phyloP scores from a whole-genome alignment of 163 green algal species.

The Dunaliella salina region DNA sequence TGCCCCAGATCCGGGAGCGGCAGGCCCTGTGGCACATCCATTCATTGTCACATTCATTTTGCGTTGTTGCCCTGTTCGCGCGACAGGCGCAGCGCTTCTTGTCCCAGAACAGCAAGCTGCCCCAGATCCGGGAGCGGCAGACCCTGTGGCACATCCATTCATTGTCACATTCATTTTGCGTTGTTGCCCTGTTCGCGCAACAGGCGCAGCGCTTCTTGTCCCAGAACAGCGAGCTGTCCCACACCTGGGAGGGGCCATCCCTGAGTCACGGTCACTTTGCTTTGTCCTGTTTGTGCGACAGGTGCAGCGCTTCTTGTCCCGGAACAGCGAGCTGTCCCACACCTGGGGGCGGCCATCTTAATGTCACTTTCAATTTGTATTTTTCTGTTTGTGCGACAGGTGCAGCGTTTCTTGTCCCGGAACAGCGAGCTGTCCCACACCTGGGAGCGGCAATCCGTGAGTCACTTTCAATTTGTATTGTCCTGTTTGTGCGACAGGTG shows the following conservation, averaged over 20 bases:
- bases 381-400: background rate
- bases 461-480: constrained; percentile 4
- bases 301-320: background rate
- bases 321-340: background rate
- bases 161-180: background rate
- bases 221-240: constrained; percentile 20
- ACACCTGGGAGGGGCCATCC: background rate
- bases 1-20: too few relatives aligned
- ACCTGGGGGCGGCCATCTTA: background rate
- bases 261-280: background rate
- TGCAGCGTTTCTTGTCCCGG: constrained; percentile 26
- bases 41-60: background rate
- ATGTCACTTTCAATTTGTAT: background rate
- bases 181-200: background rate
- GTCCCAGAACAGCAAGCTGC: background rate
- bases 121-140: background rate
- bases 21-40: background rate
- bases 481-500: constrained; percentile 1
- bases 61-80: background rate
- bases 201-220: constrained; percentile 30
- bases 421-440: constrained; percentile 28
- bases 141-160: constrained; percentile 3
- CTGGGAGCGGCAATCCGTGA: constrained; percentile 21
- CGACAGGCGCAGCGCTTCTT: background rate
- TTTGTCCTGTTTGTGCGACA: background rate